Evolutionary conservation across 345 rosid genomes (phyloP).

Genomic region (Ceriops zippeliana): DNA sequence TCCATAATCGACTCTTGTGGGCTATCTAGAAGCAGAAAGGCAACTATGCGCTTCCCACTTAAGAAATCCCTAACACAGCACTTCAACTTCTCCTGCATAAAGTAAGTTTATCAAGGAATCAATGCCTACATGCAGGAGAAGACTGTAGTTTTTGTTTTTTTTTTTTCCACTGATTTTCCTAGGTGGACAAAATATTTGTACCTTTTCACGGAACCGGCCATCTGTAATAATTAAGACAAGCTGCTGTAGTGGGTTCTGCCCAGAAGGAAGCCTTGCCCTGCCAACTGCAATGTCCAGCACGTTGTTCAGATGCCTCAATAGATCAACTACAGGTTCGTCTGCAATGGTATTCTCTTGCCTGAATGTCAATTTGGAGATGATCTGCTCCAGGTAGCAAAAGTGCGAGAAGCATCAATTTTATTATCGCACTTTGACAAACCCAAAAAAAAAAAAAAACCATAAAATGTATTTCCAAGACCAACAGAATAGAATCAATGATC

Average conservation of each 20-base stretch:
- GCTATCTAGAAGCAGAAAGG: constrained; percentile 75
- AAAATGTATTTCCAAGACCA: too few relatives aligned
- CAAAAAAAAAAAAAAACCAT: not conserved
- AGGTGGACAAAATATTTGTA: constrained; percentile 14
- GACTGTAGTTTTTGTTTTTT: not conserved
- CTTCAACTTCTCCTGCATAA: constrained; percentile 55
- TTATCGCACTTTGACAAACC: not conserved
- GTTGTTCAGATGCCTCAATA: constrained; percentile 58
- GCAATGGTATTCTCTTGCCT: constrained; percentile 77
- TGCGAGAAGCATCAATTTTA: not conserved
- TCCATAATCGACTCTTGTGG: constrained; percentile 65
- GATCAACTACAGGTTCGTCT: constrained; percentile 77
- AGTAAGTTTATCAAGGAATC: not conserved
- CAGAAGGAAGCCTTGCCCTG: constrained; percentile 72
- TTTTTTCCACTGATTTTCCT: not conserved
- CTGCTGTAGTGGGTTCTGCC: constrained; percentile 93
- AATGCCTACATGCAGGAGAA: not conserved
- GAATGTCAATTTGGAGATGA: constrained; percentile 81
- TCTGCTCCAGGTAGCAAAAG: constrained; percentile 40
- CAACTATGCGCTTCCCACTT: constrained; percentile 82
- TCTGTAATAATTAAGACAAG: constrained; percentile 88
- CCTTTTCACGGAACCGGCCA: constrained; percentile 90
- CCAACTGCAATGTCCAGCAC: constrained; percentile 67
- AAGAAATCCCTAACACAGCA: constrained; percentile 68
- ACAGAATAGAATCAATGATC: too few relatives aligned